Evolutionary conservation across 192 early-diverging fungal species (phyloP).

Genomic region (Backusella mclennaniae): DNA sequence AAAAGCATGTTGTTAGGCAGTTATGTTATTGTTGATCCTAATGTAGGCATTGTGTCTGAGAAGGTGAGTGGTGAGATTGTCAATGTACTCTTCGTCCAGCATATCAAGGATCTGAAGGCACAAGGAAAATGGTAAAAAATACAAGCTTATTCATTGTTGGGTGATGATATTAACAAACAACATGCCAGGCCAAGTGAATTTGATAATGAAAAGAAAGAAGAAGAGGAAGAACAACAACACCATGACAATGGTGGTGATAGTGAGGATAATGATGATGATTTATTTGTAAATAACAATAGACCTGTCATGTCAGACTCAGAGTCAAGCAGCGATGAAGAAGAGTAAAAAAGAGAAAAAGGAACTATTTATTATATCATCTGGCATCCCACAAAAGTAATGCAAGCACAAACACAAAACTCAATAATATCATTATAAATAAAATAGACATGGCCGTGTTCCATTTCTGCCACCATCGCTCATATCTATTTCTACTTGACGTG

Average conservation of each 20-base stretch:
- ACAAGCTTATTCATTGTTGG: too few relatives aligned
- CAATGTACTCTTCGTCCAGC: conserved; percentile 68
- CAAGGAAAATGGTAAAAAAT: conserved; percentile 55
- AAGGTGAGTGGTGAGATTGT: conserved; percentile 80
- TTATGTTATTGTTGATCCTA: conserved; percentile 66
- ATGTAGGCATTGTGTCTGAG: conserved; percentile 48
- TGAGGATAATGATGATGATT: conserved; percentile 47
- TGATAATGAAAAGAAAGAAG: conserved; percentile 10
- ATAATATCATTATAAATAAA: conserved; percentile 5
- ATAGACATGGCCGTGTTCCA: not conserved
- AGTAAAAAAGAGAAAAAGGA: not conserved
- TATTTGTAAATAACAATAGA: conserved; percentile 64
- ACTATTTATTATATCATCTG: not conserved
- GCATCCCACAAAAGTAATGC: conserved; percentile 3
- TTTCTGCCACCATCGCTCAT: conserved; percentile 2
- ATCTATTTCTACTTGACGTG: not conserved
- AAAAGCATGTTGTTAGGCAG: conserved; percentile 40
- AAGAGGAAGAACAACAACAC: conserved; percentile 14
- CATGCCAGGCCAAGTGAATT: conserved; percentile 28
- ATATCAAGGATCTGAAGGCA: conserved; percentile 67
- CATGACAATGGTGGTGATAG: not conserved
- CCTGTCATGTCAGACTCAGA: conserved; percentile 50
- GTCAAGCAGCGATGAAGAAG: conserved; percentile 26
- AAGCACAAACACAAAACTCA: not conserved
- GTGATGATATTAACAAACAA: not conserved